These are phyloP conservation scores for Paramecium sonneborni DNA, from an alignment of 73 alveolate genomes.

Conservation along the genomic window DNA sequence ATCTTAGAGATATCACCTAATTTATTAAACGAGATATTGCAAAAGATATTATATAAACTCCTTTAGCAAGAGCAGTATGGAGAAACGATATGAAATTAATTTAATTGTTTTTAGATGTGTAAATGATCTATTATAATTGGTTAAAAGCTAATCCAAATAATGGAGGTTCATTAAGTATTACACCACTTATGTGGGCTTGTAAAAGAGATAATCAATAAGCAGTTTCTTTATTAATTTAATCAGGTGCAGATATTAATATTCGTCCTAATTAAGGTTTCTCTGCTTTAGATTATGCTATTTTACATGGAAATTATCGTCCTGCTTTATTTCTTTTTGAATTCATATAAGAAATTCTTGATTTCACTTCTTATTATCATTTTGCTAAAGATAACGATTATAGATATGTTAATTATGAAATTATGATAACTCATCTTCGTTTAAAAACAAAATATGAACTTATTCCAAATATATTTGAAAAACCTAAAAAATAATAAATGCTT, in stretches of 20 bases:
- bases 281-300: constrained; percentile 58
- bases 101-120: constrained; percentile 37
- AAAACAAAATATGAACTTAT: neutral
- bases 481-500: constrained; percentile 26
- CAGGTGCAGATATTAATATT: constrained; percentile 31
- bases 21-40: neutral
- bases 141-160: constrained; percentile 21
- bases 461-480: constrained; percentile 52
- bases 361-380: neutral
- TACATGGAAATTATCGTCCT: constrained; percentile 56
- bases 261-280: constrained; percentile 59
- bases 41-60: neutral
- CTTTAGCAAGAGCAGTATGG: constrained; percentile 64
- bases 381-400: constrained; percentile 44
- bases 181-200: constrained; percentile 67
- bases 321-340: constrained; percentile 50
- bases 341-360: neutral
- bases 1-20: neutral
- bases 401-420: constrained; percentile 40
- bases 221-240: constrained; percentile 34
- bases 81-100: constrained; percentile 50
- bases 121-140: neutral
- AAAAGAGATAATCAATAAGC: constrained; percentile 53
- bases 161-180: constrained; percentile 48
- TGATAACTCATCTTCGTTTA: neutral